Base-by-base conservation (phyloP, 441 rosid genomes). In the Erodium moschatum region DNA sequence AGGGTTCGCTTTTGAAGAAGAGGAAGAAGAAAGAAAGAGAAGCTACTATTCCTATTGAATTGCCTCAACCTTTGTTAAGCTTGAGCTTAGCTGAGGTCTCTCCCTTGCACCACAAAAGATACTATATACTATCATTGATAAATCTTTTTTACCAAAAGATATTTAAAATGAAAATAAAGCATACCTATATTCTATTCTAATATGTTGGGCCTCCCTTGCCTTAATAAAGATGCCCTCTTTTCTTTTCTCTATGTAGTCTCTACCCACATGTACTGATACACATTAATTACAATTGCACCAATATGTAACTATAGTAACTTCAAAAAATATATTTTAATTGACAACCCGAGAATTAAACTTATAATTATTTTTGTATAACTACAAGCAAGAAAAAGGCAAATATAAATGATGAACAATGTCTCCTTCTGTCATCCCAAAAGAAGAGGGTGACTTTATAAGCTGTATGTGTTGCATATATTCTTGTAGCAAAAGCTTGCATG, bases 1-100 rank as follows among this genome's bases (percentile, higher is more conserved):
- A 83, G 84, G 90, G 89, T 86, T 84, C 92, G 85, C 83, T 85
- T 85, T 83, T 52, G 19, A 52, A 52, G 80, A 82, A 82, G 35
- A 31, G 6, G 85, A 76, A 68, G 78, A 81, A 31, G 6, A 84
- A 76, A 68, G 78, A 81, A 52, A 16, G 60, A 52, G 60, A 52
- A 52, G 16, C 60, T 52, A 52, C 60, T 52, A 52, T 52, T 52
- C 60, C 60, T 52, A 52, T 52, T 52, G 19, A 31, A 16, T 52
- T 42, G 60, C 20, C 60, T 5, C 60, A 52, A 15, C 16, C 20
- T 18, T 15, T 52, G 48, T 42, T 42, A 52, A 52, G 60, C 20
- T 52, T 52, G 8, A 52, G 60, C 60, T 52, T 42, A 15, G 60
- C 60, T 52, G 15, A 13, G 60, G 60, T 65, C 44, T 69, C 65